A percentile compares a stretch with the other conserved stretches of the same genome.
Evolutionary conservation across 1,139 yeast genomes (phyloP).

Genomic region (Blastobotrys serpentis): DNA sequence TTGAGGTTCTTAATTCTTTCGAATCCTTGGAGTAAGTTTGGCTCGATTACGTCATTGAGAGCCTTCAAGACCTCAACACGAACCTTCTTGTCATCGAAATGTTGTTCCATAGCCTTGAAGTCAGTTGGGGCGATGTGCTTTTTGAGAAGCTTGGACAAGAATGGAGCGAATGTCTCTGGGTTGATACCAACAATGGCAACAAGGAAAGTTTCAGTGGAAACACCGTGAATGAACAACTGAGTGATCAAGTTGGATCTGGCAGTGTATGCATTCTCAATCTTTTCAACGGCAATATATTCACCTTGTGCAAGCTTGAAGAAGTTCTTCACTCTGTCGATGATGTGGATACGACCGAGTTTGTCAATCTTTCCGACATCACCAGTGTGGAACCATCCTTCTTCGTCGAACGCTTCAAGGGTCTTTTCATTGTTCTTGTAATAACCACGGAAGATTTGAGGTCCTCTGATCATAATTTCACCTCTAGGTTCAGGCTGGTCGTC

Average conservation of each 20-base stretch:
- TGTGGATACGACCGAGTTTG: conserved; percentile 53
- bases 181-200: conserved; percentile 69
- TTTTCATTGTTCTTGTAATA: conserved; percentile 61
- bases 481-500: conserved; percentile 50
- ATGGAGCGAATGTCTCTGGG: conserved; percentile 39
- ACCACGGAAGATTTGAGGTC: conserved; percentile 60
- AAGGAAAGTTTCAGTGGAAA: conserved; percentile 56
- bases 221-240: conserved; percentile 70
- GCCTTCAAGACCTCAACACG: conserved; percentile 35
- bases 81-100: conserved; percentile 34
- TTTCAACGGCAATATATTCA: conserved; percentile 78
- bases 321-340: conserved; percentile 75
- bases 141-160: conserved; percentile 30
- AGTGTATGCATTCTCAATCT: conserved; percentile 64
- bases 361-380: conserved; percentile 70
- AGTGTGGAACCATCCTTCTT: conserved; percentile 73
- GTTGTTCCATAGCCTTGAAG: conserved; percentile 32
- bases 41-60: conserved; percentile 35
- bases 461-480: conserved; percentile 65
- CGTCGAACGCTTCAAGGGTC: conserved; percentile 53
- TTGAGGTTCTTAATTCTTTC: conserved; percentile 64
- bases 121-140: conserved; percentile 30
- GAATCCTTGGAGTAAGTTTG: conserved; percentile 46
- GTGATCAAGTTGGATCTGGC: conserved; percentile 52
- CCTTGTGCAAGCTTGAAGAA: conserved; percentile 82